These are phyloP conservation scores for Zymoseptoria brevis DNA, from an alignment of 2,329 filamentous ascomycete genomes.

Conservation along the genomic window DNA sequence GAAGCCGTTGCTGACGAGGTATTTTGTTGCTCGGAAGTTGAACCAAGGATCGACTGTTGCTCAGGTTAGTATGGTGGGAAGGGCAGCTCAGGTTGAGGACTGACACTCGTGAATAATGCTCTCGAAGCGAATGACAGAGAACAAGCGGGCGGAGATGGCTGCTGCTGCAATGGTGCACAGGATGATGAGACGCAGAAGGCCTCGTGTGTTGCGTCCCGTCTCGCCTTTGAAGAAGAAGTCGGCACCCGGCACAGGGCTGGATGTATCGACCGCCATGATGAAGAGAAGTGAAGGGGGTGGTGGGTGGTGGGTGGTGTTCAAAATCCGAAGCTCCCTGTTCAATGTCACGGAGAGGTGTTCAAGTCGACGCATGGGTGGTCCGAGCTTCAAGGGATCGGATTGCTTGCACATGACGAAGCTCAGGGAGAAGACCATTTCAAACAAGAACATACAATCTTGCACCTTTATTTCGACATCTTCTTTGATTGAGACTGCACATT, in stretches of 20 bases:
- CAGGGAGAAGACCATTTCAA: not conserved
- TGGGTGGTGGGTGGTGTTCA: not conserved
- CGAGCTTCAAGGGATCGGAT: not conserved
- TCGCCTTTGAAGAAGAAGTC: constrained; percentile 62
- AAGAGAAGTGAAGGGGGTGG: not conserved
- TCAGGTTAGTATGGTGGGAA: constrained; percentile 14
- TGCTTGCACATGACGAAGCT: not conserved
- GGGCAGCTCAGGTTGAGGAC: constrained; percentile 34
- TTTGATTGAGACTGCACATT: no score
- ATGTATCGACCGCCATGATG: constrained; percentile 16
- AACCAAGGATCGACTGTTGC: constrained; percentile 93
- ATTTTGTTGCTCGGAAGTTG: constrained; percentile 98
- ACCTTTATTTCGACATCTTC: no score
- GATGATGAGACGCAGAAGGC: constrained; percentile 81
- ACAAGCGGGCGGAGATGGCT: constrained; percentile 85
- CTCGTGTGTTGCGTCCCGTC: constrained; percentile 72
- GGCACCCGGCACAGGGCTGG: constrained; percentile 13
- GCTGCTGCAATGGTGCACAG: constrained; percentile 84
- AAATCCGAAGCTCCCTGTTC: not conserved
- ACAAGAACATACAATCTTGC: not conserved
- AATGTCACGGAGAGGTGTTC: not conserved
- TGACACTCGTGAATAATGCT: constrained; percentile 99
- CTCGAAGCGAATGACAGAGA: constrained; percentile 98
- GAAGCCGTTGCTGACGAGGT: constrained; percentile 92
- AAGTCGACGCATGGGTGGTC: not conserved